Percentiles rank a stretch among this genome's conserved stretches.
Conservation (phyloP, 192 early-diverging fungal genomes). For the Backusella morwellensis region DNA sequence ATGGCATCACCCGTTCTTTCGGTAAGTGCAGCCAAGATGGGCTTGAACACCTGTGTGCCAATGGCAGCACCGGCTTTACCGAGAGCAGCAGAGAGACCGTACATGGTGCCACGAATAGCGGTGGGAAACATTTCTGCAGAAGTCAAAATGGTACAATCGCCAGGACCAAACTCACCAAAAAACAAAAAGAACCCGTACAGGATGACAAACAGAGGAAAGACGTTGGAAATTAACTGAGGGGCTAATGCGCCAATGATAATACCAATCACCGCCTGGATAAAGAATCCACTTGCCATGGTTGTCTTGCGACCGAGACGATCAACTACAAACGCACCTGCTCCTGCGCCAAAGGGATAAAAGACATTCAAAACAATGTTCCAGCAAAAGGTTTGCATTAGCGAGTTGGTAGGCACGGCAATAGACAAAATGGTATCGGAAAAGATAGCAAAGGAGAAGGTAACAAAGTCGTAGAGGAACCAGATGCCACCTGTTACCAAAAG, state of each 20-base stretch:
- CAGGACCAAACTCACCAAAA: slow-evolving; percentile 54
- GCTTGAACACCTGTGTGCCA: slow-evolving; percentile 47
- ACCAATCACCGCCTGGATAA: slow-evolving; percentile 43
- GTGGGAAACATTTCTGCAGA: slow-evolving; percentile 52
- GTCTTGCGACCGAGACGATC: slow-evolving; percentile 49
- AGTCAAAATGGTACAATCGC: slow-evolving; percentile 45
- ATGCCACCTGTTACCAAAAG: slow-evolving; percentile 44
- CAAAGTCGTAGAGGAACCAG: slow-evolving; percentile 50
- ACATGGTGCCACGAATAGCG: slow-evolving; percentile 50
- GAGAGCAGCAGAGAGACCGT: slow-evolving; percentile 49
- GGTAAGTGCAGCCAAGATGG: slow-evolving; percentile 34
- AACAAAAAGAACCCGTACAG: slow-evolving; percentile 55
- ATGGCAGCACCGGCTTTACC: slow-evolving; percentile 42
- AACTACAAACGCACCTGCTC: slow-evolving; percentile 39
- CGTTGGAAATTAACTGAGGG: slow-evolving; percentile 26
- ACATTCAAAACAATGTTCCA: slow-evolving; percentile 52
- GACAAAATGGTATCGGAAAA: slow-evolving; percentile 32
- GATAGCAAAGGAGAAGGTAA: slow-evolving; percentile 32
- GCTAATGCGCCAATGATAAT: slow-evolving; percentile 42
- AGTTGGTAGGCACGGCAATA: slow-evolving; percentile 22
- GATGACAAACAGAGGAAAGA: slow-evolving; percentile 52
- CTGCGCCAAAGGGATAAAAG: slow-evolving; percentile 52
- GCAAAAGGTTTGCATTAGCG: slow-evolving; percentile 46
- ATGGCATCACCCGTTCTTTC: slow-evolving; percentile 26
- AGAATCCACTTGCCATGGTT: slow-evolving; percentile 52